Evolutionary conservation across 306 rosid species (phyloP), one percentile per base, ranked within the genome.

Genomic region (barrel medic (Medicago truncatula)): DNA sequence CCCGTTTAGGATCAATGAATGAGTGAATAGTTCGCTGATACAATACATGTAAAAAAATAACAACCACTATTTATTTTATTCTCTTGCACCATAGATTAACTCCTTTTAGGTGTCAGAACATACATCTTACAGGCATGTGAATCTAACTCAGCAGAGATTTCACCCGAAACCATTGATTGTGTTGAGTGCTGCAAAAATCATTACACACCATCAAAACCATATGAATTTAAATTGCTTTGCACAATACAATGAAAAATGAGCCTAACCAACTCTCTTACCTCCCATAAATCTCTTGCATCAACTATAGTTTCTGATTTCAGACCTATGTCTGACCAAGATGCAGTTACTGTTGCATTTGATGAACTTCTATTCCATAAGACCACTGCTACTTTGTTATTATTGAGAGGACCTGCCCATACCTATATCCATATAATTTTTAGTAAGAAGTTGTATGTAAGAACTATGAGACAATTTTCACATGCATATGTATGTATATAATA

Each of bases 321-420:
- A 74, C 96, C 91, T 7, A 88, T 76, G 46, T 85, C 89, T 41
- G 85, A 80, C 96, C 90, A 90, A 8, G 61, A 54, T 52, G 90
- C 90, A 18, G 84, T 84, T 8, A 88, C 64, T 25, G 64, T 82
- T 6, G 89, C 90, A 18, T 67, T 84, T 46, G 82, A 87, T 44
- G 83, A 66, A 23, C 93, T 80, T 84, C 88, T 88, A 61, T 90
- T 88, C 93, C 91, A 90, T n/a, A 90, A 43, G 21, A 90, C 25
- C 40, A 87, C 72, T 28, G 91, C 93, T 40, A 79, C 73, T 78
- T 71, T 87, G 57, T 80, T 76, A 47, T 64, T 23, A 41, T 79
- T 78, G 5, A 90, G 83, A 47, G 90, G 84, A n/a, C 90, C 96
- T 14, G 87, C 90, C 93, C 96, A 90, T 7, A 88, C 89, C 92